Evolutionary conservation across 768 basidiomycete genomes (phyloP), one percentile per base, ranked within the genome.

Genomic region (Serendipita sp.): DNA sequence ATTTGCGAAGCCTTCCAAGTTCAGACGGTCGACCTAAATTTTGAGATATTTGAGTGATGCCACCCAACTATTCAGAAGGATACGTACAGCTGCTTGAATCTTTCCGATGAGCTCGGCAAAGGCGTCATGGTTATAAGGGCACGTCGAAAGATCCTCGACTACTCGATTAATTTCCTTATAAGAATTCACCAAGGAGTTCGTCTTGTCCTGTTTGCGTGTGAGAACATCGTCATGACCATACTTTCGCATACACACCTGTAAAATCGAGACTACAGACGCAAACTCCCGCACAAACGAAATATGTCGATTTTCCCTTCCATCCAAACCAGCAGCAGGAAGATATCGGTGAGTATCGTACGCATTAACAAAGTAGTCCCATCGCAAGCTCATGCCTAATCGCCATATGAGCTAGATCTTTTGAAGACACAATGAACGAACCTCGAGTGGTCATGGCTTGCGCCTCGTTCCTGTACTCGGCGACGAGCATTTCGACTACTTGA

Each of bases 321-420:
- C 90, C n/a, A 83, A 77, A 53, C 80, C 78, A 13, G 66, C 69
- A 18, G 71, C 69, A 0, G 86, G 77, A 4, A 87, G 80, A 71
- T 85, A 90, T 65, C 91, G 80, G 15, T 83, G 79, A 3, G 86
- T 82, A 68, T 95, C 93, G 71, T 91, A 98, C 63, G 93, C 88
- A 70, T 89, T 95, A 69, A 97, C 88, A 69, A 97, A 93, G 74
- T 91, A 82, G 72, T 98, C 96, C 96, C 96, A 99, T 29, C 89
- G 86, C 64, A 95, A 89, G 69, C 81, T 83, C 87, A 99, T 95
- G 31, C 95, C 94, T 95, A 62, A 18, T 31, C 15, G 36, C 16
- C 3, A 18, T 27, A 11, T 29, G 31, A 52, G 13, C n/a, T 23
- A 23, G 8, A 45, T 60, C 60, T 48, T 37, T 64, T 27, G 34